Base-by-base conservation (phyloP, 805 yeast species). In the Candida quercuum region DNA sequence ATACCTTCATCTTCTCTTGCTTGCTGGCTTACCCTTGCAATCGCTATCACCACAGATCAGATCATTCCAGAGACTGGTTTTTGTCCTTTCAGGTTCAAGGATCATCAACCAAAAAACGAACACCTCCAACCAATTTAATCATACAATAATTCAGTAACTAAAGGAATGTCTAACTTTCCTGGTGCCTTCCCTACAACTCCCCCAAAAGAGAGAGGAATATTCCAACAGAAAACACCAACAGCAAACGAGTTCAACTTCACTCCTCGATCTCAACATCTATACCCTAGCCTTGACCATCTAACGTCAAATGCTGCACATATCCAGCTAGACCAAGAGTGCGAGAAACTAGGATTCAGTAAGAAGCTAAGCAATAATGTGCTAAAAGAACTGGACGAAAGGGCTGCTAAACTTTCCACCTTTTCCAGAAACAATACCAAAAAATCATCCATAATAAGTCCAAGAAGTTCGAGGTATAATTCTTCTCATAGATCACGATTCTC, bases 341-440 rank as follows among this genome's bases (percentile, higher is more conserved):
- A 41, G 6, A 38, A 40, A 14, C 32, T 59, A 32, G 64, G 64
- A 4, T 61, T 54, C 28, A 59, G 65, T 18, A 57, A 54, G 39
- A 52, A 52, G 34, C 41, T 62, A 30, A 63, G 66, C 15, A 51
- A 46, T 17, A 59, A 57, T 15, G 66, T 63, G 2, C 42, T 63
- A 5, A 39, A 50, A 27, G 67, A 63, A 42, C 39, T 63, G 30
- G 64, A 63, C 36, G 46, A 51, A 33, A 47, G 67, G 37, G 64
- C 66, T 8, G 49, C 48, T 23, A 41, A 23, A 30, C 54, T 47
- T 27, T 38, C 43, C 30, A 43, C 45, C n/a, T n/a, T n/a, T n/a
- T 30, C 38, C 45, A 38, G 33, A 41, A 25, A 41, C 39, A 27
- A 12, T 29, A 6, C 32, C 27, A 37, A 33, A 14, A 37, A 37